Evolutionary conservation across 495 filamentous ascomycete species (phyloP).

Genomic region (Podospora conica): DNA sequence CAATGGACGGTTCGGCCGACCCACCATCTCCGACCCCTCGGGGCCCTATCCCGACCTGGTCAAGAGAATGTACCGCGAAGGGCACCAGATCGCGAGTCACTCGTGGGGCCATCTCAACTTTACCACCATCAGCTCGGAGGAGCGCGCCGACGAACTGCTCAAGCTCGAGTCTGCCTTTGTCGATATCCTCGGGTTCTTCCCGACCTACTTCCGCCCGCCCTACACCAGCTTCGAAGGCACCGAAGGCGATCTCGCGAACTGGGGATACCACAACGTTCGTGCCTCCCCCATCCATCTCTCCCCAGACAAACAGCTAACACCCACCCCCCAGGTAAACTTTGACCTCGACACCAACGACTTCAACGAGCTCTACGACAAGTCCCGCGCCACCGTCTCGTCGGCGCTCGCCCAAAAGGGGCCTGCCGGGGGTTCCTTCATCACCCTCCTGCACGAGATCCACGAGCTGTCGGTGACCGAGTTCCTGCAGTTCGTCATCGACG

Average conservation of each 20-base stretch:
- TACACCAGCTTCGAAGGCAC: slow-evolving; percentile 48
- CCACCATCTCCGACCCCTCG: neutral
- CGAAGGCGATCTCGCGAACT: slow-evolving; percentile 26
- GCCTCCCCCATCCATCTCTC: neutral
- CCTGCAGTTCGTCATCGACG: slow-evolving; percentile 51
- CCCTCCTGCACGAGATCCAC: slow-evolving; percentile 53
- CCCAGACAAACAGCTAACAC: neutral
- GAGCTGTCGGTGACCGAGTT: slow-evolving; percentile 56
- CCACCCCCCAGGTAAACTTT: neutral
- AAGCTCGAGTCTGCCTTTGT: slow-evolving; percentile 59
- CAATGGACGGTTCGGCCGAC: neutral
- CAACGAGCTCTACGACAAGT: neutral
- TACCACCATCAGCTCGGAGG: slow-evolving; percentile 38
- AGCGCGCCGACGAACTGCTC: slow-evolving; percentile 50
- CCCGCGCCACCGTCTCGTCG: neutral
- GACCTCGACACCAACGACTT: slow-evolving; percentile 4
- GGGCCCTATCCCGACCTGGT: slow-evolving; percentile 39
- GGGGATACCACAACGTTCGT: slow-evolving; percentile 4
- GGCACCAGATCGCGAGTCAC: slow-evolving; percentile 64
- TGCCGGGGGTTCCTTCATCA: neutral
- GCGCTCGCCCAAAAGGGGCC: neutral
- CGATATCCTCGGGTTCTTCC: slow-evolving; percentile 59
- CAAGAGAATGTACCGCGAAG: slow-evolving; percentile 51
- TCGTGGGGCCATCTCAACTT: slow-evolving; percentile 63
- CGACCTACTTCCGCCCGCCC: slow-evolving; percentile 66